Evolutionary conservation across 2,329 filamentous ascomycete species (phyloP).

Genomic region (Aulographum hederae): DNA sequence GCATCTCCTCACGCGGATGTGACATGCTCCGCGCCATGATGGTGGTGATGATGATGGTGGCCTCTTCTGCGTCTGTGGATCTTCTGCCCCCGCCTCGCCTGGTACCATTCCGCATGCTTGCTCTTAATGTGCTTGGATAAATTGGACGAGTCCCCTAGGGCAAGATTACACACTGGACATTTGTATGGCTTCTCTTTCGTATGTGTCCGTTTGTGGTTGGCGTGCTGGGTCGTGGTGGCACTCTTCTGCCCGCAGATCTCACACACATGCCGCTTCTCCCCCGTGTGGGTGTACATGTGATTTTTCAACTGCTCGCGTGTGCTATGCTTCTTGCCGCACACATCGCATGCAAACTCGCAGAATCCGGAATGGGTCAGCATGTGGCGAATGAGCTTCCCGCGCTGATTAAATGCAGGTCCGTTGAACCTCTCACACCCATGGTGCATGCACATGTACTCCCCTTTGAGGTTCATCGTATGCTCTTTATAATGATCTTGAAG

Average conservation of each 20-base stretch:
- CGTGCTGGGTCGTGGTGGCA: constrained; percentile 4
- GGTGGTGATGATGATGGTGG: too few relatives aligned
- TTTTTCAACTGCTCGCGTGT: constrained; percentile 5
- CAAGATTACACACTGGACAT: constrained; percentile 2
- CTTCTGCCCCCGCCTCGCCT: too few relatives aligned
- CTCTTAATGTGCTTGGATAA: constrained; percentile 1
- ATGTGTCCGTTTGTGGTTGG: constrained; percentile 4
- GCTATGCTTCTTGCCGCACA: constrained; percentile 2
- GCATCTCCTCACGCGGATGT: too few relatives aligned
- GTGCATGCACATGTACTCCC: not conserved
- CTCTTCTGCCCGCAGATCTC: constrained; percentile 1
- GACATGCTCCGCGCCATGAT: too few relatives aligned
- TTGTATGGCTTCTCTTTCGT: constrained; percentile 3
- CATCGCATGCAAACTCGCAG: constrained; percentile 1
- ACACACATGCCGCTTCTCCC: constrained; percentile 3
- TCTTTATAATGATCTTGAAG: too few relatives aligned
- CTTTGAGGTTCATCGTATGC: not conserved
- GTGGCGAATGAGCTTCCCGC: constrained; percentile 4
- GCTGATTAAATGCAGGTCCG: constrained; percentile 2
- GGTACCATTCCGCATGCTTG: not conserved
- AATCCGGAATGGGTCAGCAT: constrained; percentile 1
- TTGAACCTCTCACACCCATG: not conserved
- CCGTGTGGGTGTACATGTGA: constrained; percentile 4
- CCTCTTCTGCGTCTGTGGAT: too few relatives aligned
- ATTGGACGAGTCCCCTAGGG: not conserved